Base-by-base conservation (phyloP, 2,329 filamentous ascomycete species). In the Thelonectria discophora region DNA sequence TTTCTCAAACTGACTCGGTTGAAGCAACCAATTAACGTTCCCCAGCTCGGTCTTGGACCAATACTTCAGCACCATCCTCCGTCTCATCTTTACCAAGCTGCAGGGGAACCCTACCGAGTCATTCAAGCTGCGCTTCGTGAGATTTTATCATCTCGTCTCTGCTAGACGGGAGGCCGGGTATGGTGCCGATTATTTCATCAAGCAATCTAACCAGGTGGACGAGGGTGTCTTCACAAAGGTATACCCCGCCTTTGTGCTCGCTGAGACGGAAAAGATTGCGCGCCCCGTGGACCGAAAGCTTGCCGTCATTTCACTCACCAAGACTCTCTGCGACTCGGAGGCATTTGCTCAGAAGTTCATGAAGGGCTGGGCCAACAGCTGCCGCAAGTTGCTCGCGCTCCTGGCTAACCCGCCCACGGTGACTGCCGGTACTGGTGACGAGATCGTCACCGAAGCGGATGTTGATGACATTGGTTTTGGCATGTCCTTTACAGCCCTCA, bases 401-500 rank as follows among this genome's bases (percentile, higher is more conserved):
- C 84, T 99, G 8, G 90, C 94, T 74, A 96, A 97, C 77, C 92
- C 94, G 24, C 94, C 94, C 2, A 79, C 81, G 37, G 86, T 94
- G 5, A 80, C 85, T 7, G 79, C 82, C 15, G 86, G 89, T 1
- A 80, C 84, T 37, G 89, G 90, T 59, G 89, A 92, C 65, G 93
- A 96, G 68, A 80, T 92, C 52, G 89, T 97, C 65, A 86, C 88
- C 11, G 95, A 98, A 74, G 89, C 93, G 3, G 94, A 98, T 72
- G 91, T 97, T 24, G 95, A 99, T 71, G 95, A 99, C 75, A 88
- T 97, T 68, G 90, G 92, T 27, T 99, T 99, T 73, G 95, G 95
- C 24, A 89, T 97, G 66, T 94, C 93, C 9, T 99, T 97, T 79
- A 98, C 95, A 1, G 90, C 92, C 32, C 85, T 99, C 65, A 97